phyloP scores from a whole-genome alignment of 2,329 filamentous ascomycete species.

The Hypomyces perniciosus region DNA sequence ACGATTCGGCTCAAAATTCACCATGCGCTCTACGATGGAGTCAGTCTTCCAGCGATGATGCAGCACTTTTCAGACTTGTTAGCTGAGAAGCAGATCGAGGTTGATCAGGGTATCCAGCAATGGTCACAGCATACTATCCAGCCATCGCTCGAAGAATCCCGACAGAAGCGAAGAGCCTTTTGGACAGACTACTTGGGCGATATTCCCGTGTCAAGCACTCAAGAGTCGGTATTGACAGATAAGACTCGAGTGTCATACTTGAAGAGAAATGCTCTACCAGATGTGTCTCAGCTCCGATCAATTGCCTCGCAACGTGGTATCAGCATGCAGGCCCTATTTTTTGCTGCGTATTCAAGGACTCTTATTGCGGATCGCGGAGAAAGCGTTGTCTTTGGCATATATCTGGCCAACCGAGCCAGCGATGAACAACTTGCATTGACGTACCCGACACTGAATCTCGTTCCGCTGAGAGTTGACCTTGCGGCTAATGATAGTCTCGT shows the following conservation, averaged over 20 bases:
- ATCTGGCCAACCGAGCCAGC: constrained; percentile 69
- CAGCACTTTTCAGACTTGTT: constrained; percentile 23
- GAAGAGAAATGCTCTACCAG: constrained; percentile 39
- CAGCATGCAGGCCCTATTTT: constrained; percentile 67
- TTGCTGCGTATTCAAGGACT: constrained; percentile 60
- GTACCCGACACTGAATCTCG: constrained; percentile 71
- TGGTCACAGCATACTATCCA: constrained; percentile 24
- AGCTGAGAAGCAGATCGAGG: background rate
- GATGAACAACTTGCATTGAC: constrained; percentile 41
- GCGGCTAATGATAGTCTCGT: constrained; percentile 31
- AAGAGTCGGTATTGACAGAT: background rate
- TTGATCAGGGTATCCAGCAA: constrained; percentile 10
- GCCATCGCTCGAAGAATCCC: constrained; percentile 7
- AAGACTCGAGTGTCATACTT: constrained; percentile 30
- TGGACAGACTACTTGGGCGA: constrained; percentile 37
- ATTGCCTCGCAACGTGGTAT: constrained; percentile 48
- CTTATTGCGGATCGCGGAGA: constrained; percentile 18
- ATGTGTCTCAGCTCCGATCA: constrained; percentile 26
- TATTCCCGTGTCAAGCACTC: background rate
- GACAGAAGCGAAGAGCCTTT: constrained; percentile 26
- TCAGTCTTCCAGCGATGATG: constrained; percentile 65
- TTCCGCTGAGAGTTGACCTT: constrained; percentile 58
- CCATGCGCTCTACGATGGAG: constrained; percentile 82
- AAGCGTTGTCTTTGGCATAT: constrained; percentile 65
- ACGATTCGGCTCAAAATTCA: constrained; percentile 59